Evolutionary conservation across 495 filamentous ascomycete genomes (phyloP).

Genomic region (Sphaerosporella brunnea): DNA sequence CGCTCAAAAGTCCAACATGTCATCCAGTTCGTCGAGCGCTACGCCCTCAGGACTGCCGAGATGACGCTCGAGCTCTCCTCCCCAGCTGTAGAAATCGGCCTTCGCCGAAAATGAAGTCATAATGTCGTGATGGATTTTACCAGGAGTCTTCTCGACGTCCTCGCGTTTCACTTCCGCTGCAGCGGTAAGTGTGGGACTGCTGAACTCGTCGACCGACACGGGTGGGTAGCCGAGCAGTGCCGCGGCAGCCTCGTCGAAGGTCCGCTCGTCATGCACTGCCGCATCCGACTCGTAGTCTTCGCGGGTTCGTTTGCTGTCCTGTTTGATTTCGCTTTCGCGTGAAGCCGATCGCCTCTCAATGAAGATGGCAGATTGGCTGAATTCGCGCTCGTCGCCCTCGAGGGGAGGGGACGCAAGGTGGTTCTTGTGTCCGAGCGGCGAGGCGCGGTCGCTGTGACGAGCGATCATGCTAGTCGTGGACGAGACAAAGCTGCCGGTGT

Average conservation of each 20-base stretch:
- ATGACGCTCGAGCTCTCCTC: constrained; percentile 42
- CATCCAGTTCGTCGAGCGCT: constrained; percentile 81
- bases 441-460: constrained; percentile 14
- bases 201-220: constrained; percentile 27
- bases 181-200: constrained; percentile 16
- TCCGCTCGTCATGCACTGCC: constrained; percentile 31
- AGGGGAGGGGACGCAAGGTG: constrained; percentile 50
- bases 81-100: constrained; percentile 34
- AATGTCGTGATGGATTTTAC: constrained; percentile 29
- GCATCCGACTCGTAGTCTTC: constrained; percentile 27
- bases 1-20: constrained; percentile 53
- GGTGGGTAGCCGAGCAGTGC: constrained; percentile 30
- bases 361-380: constrained; percentile 78
- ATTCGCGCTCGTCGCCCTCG: constrained; percentile 91
- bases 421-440: constrained; percentile 16
- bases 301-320: constrained; percentile 28
- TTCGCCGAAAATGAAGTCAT: constrained; percentile 37
- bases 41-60: constrained; percentile 71
- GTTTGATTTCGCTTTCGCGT: constrained; percentile 30
- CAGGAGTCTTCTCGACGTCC: constrained; percentile 21
- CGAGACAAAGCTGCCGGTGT: constrained; percentile 19
- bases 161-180: constrained; percentile 10
- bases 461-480: constrained; percentile 18
- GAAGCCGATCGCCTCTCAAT: constrained; percentile 47
- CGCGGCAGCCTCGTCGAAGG: constrained; percentile 36